Base-by-base conservation (phyloP, 148 eudicot genomes). In the Fallopia convolvulus region DNA sequence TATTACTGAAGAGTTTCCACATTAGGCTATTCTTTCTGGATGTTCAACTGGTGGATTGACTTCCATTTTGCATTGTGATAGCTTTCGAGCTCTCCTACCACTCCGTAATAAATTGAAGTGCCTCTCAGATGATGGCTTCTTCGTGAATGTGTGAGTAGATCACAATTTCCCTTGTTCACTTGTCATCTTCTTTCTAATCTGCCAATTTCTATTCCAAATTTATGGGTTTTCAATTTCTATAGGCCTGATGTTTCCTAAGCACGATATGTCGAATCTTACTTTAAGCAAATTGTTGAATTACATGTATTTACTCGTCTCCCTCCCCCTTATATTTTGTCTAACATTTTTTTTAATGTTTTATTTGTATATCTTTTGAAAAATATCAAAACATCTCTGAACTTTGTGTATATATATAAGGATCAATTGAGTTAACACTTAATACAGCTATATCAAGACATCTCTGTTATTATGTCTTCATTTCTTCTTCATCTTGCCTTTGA, bases 1-100 rank as follows among this genome's bases (percentile, higher is more conserved):
- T 40, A 73, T 48, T 46, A 48, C 50, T 42, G 75, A 13, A 42
- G 48, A 48, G 26, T 41, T 50, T 61, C 10, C 42, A 72, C 48
- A 58, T 58, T 82, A 89, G 90, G 89, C 94, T 50, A 81, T 96
- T 72, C 87, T 90, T 20, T 86, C 88, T 18, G 99, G 98, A 76
- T 93, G 98, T 80, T 96, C 99, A 44, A 98, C 99, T 39, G 99
- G 98, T 79, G 99, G 99, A 50, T 77, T 91, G 72, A 83, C 98
- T 72, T 86, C 91, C 21, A 93, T 96, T 78, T 79, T 93, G 73
- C 93, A 90, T 75, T 93, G 98, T 82, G 99, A 96, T 82, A 86
- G 78, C 40, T 96, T 96, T 72, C 85, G 88, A 74, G 83, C 92
- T 82, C 86, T 91, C 50, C 39, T 96, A 55, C 97, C 99, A 17